Evolutionary conservation across 2,329 filamentous ascomycete species (phyloP), one percentile per base, ranked within the genome.

Genomic region (Aureobasidium pullulans): DNA sequence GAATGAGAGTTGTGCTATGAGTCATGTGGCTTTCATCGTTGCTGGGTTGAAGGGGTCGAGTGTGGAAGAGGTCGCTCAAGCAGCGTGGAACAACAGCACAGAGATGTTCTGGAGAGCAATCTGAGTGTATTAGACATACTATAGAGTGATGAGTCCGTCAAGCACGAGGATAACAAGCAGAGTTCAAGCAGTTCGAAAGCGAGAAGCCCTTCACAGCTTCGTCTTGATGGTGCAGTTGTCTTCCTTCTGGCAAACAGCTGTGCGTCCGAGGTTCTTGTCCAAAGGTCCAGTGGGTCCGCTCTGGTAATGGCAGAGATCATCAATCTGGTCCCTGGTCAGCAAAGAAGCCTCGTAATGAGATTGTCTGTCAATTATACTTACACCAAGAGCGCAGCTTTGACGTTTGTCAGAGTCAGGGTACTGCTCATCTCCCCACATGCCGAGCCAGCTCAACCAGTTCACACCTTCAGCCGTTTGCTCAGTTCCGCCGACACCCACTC

Each of bases 1-100:
- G 42, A 81, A 81, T 61, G 79, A 81, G 64, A 80, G 78, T 49
- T 81, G 78, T 62, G 68, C 67, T 0, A 77, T 81, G 11, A 75
- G 75, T 42, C 68, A 73, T 47, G 77, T 81, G 36, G 79, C 76
- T 0, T 68, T 73, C 50, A 67, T 80, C 1, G 77, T 80, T 4
- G 79, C 79, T 2, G 78, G 79, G 7, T 58, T 81, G 52, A 79
- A 77, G 61, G 77, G 73, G 0, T 42, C 75, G 1, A 43, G 63
- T 1, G 70, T 79, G 0, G 72, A 78, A 19, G 73, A 79, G 48
- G 72, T 81, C 28, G 72, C 71, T 0, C 66, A 73, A 8, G 72
- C 70, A 1, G 72, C 73, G 6, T 76, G 70, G 68, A 59, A 64
- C 11, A 76, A 76, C 56, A 75, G 72, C 48, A 44, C 62, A 6